Base-by-base conservation (phyloP, 441 rosid genomes). In the Arabidopsis lyrata region DNA sequence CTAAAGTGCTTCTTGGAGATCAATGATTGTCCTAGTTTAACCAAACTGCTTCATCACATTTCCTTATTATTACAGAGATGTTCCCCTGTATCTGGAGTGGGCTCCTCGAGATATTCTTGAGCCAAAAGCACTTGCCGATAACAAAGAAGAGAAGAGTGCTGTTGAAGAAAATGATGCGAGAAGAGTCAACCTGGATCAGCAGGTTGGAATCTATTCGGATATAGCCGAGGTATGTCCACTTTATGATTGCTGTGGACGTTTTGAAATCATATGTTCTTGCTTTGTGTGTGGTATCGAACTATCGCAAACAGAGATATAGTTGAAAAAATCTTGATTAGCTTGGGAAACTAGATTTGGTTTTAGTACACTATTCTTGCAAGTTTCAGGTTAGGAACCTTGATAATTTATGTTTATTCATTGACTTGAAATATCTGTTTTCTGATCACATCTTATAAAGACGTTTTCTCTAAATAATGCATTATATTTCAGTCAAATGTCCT, bases 81-180 rank as follows among this genome's bases (percentile, higher is more conserved):
- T 78, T 72, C 97, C 96, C 18, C 67, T 95, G 71, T 92, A 90
- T 82, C 81, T 92, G 85, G 99, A 95, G 81, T 92, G 97, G 98
- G 97, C 96, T 79, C 97, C 98, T 38, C 74, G 57, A 24, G 65
- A 92, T 85, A 81, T 95, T 80, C 90, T 95, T 49, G 76, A 63
- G 77, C 86, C 79, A 68, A 82, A 67, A 63, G 12, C 84, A 36
- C 63, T 65, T 34, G 81, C 82, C 6, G 78, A 77, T 72, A 74
- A 71, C 65, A 78, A 49, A 48, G 84, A 80, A 64, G 78, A 71
- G 64, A 77, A 63, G 41, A 69, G 27, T 24, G 27, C 27, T 24
- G 27, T 24, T 24, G 27, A 24, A 24, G 27, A 24, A 24, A 24
- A 24, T 24, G 27, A 24, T 24, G 27, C 27, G 27, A 24, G 27